Conservation (phyloP, 169 alveolate genomes). For the Fabrea salina region DNA sequence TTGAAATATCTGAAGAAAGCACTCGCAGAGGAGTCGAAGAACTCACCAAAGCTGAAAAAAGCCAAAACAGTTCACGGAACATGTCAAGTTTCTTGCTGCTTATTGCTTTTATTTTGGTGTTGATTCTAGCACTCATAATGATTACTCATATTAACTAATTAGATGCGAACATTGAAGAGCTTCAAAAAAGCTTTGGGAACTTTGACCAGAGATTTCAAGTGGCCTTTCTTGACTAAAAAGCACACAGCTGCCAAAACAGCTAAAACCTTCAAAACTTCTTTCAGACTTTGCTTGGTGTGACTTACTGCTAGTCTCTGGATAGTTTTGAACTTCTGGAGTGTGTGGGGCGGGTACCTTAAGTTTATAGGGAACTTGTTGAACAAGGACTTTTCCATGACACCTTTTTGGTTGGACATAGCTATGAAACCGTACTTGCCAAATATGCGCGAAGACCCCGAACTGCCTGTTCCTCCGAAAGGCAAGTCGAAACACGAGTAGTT, state of each 20-base stretch:
- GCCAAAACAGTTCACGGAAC: background rate
- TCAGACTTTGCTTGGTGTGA: too few relatives aligned
- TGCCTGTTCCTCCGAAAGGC: conserved; percentile 90
- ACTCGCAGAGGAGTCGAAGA: background rate
- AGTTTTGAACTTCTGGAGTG: background rate
- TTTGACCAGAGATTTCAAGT: too few relatives aligned
- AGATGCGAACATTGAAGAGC: too few relatives aligned
- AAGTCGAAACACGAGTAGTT: conserved; percentile 63
- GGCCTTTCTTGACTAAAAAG: too few relatives aligned
- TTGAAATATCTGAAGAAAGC: background rate
- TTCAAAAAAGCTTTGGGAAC: too few relatives aligned
- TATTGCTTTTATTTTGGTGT: too few relatives aligned
- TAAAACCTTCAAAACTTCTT: too few relatives aligned
- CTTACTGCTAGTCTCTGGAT: background rate
- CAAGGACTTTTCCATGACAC: conserved; percentile 32
- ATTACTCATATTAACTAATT: too few relatives aligned
- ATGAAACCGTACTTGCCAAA: conserved; percentile 76
- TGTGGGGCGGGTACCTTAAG: conserved; percentile 42
- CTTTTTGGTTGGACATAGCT: conserved; percentile 60
- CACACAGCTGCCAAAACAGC: too few relatives aligned
- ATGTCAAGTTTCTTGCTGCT: too few relatives aligned
- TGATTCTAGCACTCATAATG: too few relatives aligned
- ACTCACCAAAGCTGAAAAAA: background rate
- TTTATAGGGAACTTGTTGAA: conserved; percentile 41
- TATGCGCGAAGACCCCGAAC: conserved; percentile 76